Percentiles rank a stretch among this genome's conserved stretches.
These are phyloP conservation scores for Pycnococcus provasolii DNA, from an alignment of 139 green algal species.

Conservation along the genomic window DNA sequence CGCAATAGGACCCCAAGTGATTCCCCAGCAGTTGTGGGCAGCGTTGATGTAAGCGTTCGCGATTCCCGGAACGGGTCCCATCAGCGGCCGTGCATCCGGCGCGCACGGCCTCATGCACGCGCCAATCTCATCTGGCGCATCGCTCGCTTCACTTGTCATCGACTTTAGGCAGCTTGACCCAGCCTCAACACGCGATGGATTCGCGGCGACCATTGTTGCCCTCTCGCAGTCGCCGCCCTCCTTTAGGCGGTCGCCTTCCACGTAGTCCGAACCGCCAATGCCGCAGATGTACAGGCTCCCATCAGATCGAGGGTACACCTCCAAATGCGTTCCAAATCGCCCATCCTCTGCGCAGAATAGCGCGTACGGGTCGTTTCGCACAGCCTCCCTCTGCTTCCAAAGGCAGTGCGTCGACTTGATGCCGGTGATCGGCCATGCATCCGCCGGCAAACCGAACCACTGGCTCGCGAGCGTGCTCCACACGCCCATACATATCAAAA, in stretches of 20 bases:
- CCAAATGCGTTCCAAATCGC: conserved; percentile 12
- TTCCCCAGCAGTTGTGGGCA: conserved; percentile 43
- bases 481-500: conserved; percentile 33
- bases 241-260: conserved; percentile 5
- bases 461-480: conserved; percentile 26
- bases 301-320: conserved; percentile 28
- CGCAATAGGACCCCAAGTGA: conserved; percentile 33
- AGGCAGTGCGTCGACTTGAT: conserved; percentile 17
- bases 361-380: conserved; percentile 14
- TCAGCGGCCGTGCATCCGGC: conserved; percentile 35
- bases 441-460: conserved; percentile 9
- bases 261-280: conserved; percentile 15
- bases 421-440: conserved; percentile 19
- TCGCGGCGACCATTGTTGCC: not conserved
- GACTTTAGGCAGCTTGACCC: not conserved
- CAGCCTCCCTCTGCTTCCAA: conserved; percentile 8
- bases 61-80: conserved; percentile 25
- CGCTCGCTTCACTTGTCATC: not conserved
- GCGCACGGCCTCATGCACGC: conserved; percentile 30
- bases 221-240: conserved; percentile 21
- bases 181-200: conserved; percentile 16
- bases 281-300: conserved; percentile 26
- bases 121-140: conserved; percentile 7
- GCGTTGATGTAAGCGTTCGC: conserved; percentile 25
- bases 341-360: conserved; percentile 27